Evolutionary conservation across 441 rosid species (phyloP).

Genomic region (Arabidopsis hybrid): DNA sequence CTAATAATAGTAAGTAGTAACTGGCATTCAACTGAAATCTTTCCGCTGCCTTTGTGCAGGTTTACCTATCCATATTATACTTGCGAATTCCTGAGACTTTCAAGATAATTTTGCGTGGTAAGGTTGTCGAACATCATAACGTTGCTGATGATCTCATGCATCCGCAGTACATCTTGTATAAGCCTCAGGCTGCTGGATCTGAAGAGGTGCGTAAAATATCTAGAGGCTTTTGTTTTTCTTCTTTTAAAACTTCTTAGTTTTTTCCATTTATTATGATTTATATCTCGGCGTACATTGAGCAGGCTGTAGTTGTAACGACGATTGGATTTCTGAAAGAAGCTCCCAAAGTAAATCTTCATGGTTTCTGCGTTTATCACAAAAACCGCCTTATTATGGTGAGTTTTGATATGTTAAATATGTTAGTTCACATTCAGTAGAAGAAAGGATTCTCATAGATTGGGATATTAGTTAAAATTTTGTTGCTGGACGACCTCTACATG

Average conservation of each 20-base stretch:
- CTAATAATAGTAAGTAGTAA: neutral
- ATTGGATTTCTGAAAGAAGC: slow-evolving; percentile 96
- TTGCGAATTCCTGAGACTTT: slow-evolving; percentile 81
- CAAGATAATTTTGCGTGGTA: slow-evolving; percentile 77
- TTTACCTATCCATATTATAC: slow-evolving; percentile 84
- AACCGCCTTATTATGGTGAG: slow-evolving; percentile 90
- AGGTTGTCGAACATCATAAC: slow-evolving; percentile 76
- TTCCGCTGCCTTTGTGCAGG: slow-evolving; percentile 56
- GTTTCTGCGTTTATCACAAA: slow-evolving; percentile 92
- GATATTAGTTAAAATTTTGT: slow-evolving; percentile 6
- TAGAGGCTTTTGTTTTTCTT: slow-evolving; percentile 23
- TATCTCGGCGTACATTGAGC: slow-evolving; percentile 45
- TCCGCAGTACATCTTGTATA: slow-evolving; percentile 83
- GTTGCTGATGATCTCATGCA: slow-evolving; percentile 86
- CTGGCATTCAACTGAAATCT: slow-evolving; percentile 23
- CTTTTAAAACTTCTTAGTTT: slow-evolving; percentile 22
- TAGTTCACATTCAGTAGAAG: slow-evolving; percentile 14
- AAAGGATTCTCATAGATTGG: slow-evolving; percentile 6
- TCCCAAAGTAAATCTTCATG: slow-evolving; percentile 73
- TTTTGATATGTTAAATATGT: slow-evolving; percentile 25
- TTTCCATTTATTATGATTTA: neutral
- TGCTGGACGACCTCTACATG: slow-evolving; percentile 13
- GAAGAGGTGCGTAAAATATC: slow-evolving; percentile 58
- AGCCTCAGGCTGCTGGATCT: slow-evolving; percentile 72
- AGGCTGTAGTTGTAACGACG: slow-evolving; percentile 84